Conservation (phyloP, 2,329 filamentous ascomycete genomes). For the Fusarium burgessii region DNA sequence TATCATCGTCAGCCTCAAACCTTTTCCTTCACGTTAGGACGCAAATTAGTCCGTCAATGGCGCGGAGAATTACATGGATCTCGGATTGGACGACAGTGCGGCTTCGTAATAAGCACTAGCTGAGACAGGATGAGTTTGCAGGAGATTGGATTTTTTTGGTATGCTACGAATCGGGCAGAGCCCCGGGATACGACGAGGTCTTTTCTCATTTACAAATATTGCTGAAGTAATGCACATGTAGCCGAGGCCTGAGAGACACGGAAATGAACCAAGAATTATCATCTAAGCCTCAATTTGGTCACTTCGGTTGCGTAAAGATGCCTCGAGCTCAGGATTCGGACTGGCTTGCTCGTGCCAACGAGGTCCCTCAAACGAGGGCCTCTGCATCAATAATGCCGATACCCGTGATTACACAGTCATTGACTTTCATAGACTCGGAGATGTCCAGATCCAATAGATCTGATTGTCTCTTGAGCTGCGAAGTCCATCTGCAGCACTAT, state of each 20-base stretch:
- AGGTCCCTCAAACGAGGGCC: neutral
- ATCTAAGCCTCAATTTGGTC: neutral
- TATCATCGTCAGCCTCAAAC: constrained; percentile 34
- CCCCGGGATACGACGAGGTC: constrained; percentile 15
- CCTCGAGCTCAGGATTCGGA: neutral
- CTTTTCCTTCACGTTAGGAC: constrained; percentile 4
- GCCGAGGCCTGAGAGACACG: neutral
- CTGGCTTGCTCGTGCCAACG: neutral
- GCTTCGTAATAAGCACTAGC: constrained; percentile 24
- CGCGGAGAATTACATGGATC: constrained; percentile 52
- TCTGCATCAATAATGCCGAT: neutral
- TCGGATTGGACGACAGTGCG: neutral
- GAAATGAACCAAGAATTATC: neutral
- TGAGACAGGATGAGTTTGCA: constrained; percentile 6
- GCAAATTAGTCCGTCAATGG: constrained; percentile 17
- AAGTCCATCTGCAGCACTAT: no score
- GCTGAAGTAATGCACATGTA: neutral
- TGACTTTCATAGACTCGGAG: neutral
- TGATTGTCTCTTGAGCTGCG: no score
- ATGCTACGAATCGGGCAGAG: constrained; percentile 11
- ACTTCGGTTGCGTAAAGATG: neutral
- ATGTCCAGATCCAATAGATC: neutral
- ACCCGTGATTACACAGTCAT: neutral
- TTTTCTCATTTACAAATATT: constrained; percentile 1
- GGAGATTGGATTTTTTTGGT: constrained; percentile 13